Base-by-base conservation (phyloP, 768 basidiomycete genomes). In the Chalciporus pseudorubinellus region DNA sequence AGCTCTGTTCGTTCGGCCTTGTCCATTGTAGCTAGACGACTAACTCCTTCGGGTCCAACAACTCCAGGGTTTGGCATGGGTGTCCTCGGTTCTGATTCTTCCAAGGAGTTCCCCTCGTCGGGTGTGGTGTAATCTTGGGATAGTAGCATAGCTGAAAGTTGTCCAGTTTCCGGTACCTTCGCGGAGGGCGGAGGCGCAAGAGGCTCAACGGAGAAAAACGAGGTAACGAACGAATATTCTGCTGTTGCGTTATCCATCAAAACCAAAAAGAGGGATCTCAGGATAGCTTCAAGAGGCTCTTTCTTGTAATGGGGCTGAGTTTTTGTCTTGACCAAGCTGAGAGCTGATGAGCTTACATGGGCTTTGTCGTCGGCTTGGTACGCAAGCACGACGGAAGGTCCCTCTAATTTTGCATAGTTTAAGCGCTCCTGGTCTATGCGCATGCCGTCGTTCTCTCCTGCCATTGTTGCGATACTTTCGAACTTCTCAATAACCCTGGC, bases 191-290 rank as follows among this genome's bases (percentile, higher is more conserved):
- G 59, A 6, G 46, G 60, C 53, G 38, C 63, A 31, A 55, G 48
- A 5, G 55, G 63, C 52, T 65, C 67, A 5, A 59, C 59, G 6
- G 80, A 74, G 72, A 98, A 98, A 74, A 99, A 98, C 0, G 83
- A 73, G 10, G 83, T 81, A 45, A 97, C 70, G 61, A 98, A 98
- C 1, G 84, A 77, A 69, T 94, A 95, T 71, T 98, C 95, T 24
- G 93, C 83, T 1, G 89, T 89, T 4, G 91, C 87, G 63, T 99
- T 98, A 72, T 98, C 94, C 80, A 95, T 85, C 53, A 98, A 81
- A 46, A 97, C 95, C 46, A 98, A 74, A 43, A 93, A 72, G 21
- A 92, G 72, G 0, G 95, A 95, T 21, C 95, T 84, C 56, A 92
- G 77, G 20, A 98, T 74, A 0, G 86, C 86, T 72, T 98, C 97